Evolutionary conservation across 768 basidiomycete species (phyloP), one percentile per base, ranked within the genome.

Genomic region (Kondoa malvinella): DNA sequence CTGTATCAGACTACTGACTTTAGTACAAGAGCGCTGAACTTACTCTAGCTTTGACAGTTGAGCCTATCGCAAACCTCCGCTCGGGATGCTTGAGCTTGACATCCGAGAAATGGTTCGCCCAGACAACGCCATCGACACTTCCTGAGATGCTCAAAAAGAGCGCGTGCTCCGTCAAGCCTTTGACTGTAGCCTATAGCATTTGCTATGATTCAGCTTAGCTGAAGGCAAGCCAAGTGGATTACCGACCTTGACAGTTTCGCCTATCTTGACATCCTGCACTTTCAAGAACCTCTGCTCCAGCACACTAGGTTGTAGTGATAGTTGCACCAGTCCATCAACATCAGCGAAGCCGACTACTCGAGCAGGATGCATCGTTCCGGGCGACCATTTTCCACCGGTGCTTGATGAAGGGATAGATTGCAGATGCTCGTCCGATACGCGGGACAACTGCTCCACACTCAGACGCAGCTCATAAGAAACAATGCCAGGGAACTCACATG

Each of bases 31-130:
- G n/a, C 4, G 34, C 56, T 32, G 3, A 0, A 78, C 86, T 4
- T 77, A 91, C 92, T 68, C 89, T 80, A 72, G 89, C 92, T 79
- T 88, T 94, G 77, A 96, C 87, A 64, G 76, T 82, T 2, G 82
- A 81, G 29, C 92, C 92, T 26, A 82, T 79, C 74, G 89, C 92
- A 80, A 95, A 99, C 69, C 86, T 83, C 78, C 86, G 89, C 57
- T 89, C 85, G 12, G 94, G 94, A 75, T 96, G 88, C 75, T 72
- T 95, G 72, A 97, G 81, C n/a, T 80, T 76, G 73, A 97, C 92
- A 76, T 99, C 95, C 14, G 95, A 91, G 75, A 88, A 95, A 75
- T 97, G 95, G 69, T 85, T 83, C 0, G 92, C 92, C 88, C 89
- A 95, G 26, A 96, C 81, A 30, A 95, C 86, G 31, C 89, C 95